Evolutionary conservation across 2,329 filamentous ascomycete species (phyloP), one percentile per base, ranked within the genome.

Genomic region (Cytospora mali): DNA sequence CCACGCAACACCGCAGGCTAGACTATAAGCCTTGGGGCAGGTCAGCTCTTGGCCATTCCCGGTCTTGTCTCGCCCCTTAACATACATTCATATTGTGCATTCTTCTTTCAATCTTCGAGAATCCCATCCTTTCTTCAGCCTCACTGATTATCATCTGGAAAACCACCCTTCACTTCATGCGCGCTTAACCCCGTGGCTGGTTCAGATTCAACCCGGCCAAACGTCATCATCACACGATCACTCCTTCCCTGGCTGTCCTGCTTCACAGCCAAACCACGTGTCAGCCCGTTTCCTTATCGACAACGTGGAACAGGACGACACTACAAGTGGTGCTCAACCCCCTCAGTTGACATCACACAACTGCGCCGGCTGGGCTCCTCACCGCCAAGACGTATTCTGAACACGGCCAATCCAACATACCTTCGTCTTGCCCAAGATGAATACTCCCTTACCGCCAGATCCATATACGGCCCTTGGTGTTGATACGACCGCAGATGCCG

Each of bases 391-490:
- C 52, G 46, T 39, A 48, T 55, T 62, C 51, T 50, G 31, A 63
- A 48, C 42, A 56, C 58, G 52, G 55, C 55, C 55, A n/a, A 55
- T n/a, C 52, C 21, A 51, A 35, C 31, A 25, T 48, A 42, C 59
- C 42, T 42, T 35, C 50, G 55, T 27, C 51, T 35, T 64, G 55
- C 53, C 50, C 72, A 78, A 52, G 70, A 83, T 84, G 79, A 79
- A 74, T 49, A 49, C 55, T 73, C 79, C 84, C 68, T 72, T 81
- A 42, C 78, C 85, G 33, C 82, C 86, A 66, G 92, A 98, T 78
- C 94, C 92, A 55, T 97, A 96, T 80, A 85, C 82, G 71, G 81
- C 85, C 60, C 83, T 97, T 55, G 91, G 91, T 58, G 84, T 97
- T 62, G 73, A 87, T 65, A 89, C 86, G 72, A 85, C 89, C 75